Conservation (phyloP, 176 grass and related monocot genomes). For the Elaeis guineensis region DNA sequence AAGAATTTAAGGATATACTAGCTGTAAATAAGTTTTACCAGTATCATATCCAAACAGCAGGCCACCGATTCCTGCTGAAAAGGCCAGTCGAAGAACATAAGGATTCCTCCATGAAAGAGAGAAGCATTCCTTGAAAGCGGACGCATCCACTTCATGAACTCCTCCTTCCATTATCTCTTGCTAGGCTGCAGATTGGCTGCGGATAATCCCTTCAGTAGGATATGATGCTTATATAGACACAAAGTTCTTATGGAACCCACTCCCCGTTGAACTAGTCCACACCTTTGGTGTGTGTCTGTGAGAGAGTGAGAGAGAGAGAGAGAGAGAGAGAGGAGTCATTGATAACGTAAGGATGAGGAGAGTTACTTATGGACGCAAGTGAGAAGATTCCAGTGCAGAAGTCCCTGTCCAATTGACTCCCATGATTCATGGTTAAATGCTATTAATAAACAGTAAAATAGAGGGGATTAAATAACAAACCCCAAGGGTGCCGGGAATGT, state of each 20-base stretch:
- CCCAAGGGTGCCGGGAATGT: neutral
- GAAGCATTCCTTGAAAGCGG: slow-evolving; percentile 79
- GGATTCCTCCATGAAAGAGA: slow-evolving; percentile 69
- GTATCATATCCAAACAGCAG: slow-evolving; percentile 92
- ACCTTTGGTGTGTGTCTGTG: no score
- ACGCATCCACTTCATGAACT: slow-evolving; percentile 48
- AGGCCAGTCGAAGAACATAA: slow-evolving; percentile 72
- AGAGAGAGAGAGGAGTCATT: no score
- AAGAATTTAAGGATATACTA: no score
- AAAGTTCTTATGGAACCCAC: no score
- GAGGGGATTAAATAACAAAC: neutral
- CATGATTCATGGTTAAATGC: neutral
- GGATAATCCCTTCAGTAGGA: neutral
- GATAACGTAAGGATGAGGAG: neutral
- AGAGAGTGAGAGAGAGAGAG: no score
- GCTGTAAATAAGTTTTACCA: slow-evolving; percentile 21
- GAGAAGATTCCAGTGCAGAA: neutral
- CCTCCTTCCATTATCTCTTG: slow-evolving; percentile 54
- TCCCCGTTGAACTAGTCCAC: no score
- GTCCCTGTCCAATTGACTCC: slow-evolving; percentile 1
- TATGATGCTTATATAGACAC: no score
- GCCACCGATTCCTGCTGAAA: slow-evolving; percentile 83
- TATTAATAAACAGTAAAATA: neutral
- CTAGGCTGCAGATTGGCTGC: neutral
- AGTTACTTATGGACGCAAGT: neutral